Percentiles rank a stretch among this genome's conserved stretches.
These are phyloP conservation scores for Meyerozyma athensensis DNA, from an alignment of 1,139 yeast species.

Conservation along the genomic window DNA sequence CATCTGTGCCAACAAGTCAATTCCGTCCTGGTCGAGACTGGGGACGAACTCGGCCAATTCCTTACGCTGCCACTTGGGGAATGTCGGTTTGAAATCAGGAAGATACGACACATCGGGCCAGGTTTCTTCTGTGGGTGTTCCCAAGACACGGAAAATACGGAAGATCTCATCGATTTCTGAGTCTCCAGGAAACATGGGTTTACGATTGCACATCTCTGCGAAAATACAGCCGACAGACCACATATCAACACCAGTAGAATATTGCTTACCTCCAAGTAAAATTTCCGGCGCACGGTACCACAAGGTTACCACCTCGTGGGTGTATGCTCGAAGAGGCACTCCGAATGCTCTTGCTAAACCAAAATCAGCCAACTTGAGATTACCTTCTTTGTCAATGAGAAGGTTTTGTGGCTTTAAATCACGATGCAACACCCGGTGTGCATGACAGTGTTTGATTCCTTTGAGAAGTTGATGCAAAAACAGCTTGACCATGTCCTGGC, in stretches of 20 bases:
- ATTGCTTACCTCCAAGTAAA: slow-evolving; percentile 91
- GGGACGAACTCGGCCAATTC: slow-evolving; percentile 73
- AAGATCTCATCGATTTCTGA: slow-evolving; percentile 97
- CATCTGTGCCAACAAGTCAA: slow-evolving; percentile 74
- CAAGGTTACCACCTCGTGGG: slow-evolving; percentile 95
- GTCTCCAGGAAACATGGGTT: slow-evolving; percentile 95
- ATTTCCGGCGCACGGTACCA: slow-evolving; percentile 99
- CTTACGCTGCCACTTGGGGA: slow-evolving; percentile 90
- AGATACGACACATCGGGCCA: slow-evolving; percentile 97
- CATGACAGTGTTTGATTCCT: slow-evolving; percentile 93
- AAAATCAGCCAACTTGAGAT: slow-evolving; percentile 91
- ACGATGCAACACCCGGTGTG: slow-evolving; percentile 91
- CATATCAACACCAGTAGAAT: slow-evolving; percentile 97
- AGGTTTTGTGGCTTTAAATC: slow-evolving; percentile 96
- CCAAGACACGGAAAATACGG: slow-evolving; percentile 85
- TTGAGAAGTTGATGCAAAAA: slow-evolving; percentile 90
- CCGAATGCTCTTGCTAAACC: slow-evolving; percentile 98
- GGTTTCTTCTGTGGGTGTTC: slow-evolving; percentile 88
- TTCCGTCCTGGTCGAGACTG: slow-evolving; percentile 73
- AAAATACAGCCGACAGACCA: slow-evolving; percentile 99
- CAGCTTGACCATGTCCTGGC: slow-evolving; percentile 83
- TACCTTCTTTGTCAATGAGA: slow-evolving; percentile 91
- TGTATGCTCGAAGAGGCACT: slow-evolving; percentile 91
- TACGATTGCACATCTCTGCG: slow-evolving; percentile 96
- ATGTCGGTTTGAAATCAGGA: slow-evolving; percentile 92